Percentiles rank a stretch among this genome's conserved stretches.
These are phyloP conservation scores for Penicillium coprophilum DNA, from an alignment of 495 filamentous ascomycete species.

Conservation along the genomic window DNA sequence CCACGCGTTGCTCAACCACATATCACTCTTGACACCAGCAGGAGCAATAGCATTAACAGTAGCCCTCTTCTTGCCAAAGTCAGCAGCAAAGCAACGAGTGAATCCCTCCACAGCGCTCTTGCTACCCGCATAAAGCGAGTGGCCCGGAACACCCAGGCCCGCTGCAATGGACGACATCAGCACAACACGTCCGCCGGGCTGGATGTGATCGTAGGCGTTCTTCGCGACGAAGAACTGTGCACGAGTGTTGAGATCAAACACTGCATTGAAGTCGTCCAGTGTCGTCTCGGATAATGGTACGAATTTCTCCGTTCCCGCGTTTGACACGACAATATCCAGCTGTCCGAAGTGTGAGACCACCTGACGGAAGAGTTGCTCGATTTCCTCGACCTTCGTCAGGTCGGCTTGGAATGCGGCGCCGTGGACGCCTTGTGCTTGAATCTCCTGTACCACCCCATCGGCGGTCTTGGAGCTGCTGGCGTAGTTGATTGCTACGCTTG, in stretches of 20 bases:
- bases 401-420: slow-evolving; percentile 75
- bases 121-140: slow-evolving; percentile 72
- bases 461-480: slow-evolving; percentile 60
- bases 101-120: slow-evolving; percentile 82
- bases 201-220: slow-evolving; percentile 67
- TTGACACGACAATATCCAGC: slow-evolving; percentile 69
- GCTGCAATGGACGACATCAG: slow-evolving; percentile 57
- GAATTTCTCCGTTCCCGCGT: slow-evolving; percentile 55
- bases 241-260: slow-evolving; percentile 73
- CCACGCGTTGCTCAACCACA: slow-evolving; percentile 67
- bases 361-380: slow-evolving; percentile 60
- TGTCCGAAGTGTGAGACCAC: slow-evolving; percentile 66
- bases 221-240: slow-evolving; percentile 85
- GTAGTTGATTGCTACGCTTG: slow-evolving; percentile 77
- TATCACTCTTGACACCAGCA: slow-evolving; percentile 77
- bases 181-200: slow-evolving; percentile 64
- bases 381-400: slow-evolving; percentile 64
- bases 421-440: slow-evolving; percentile 57
- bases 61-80: slow-evolving; percentile 70
- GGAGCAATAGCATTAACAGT: slow-evolving; percentile 77
- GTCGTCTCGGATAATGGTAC: slow-evolving; percentile 63
- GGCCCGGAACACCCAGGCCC: slow-evolving; percentile 62
- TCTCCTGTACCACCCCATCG: slow-evolving; percentile 60
- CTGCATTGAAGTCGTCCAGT: slow-evolving; percentile 69
- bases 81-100: slow-evolving; percentile 68